Evolutionary conservation across 2,329 filamentous ascomycete genomes (phyloP), one percentile per base, ranked within the genome.

Genomic region (Penicillium psychrosexuale): DNA sequence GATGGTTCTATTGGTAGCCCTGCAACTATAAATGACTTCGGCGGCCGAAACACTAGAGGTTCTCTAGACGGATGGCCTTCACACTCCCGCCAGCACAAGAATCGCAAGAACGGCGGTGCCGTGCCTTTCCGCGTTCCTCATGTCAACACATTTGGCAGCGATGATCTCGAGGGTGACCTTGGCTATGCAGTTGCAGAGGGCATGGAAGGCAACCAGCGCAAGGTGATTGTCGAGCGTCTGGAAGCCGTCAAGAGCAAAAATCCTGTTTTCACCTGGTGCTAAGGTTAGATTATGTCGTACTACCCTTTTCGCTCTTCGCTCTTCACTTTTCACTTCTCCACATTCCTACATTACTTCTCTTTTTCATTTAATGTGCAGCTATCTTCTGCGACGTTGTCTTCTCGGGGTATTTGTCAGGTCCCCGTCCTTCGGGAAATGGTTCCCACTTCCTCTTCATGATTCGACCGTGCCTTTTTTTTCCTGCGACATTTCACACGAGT

Each of bases 221-320:
- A 94, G 75, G 94, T 99, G 45, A 97, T 99, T 78, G 92, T 99
- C 45, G 94, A 99, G 79, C 82, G 94, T 60, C 77, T 99, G 55
- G 94, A 99, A 79, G 89, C 93, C 57, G 94, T 99, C 59, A 97
- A 97, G 81, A 90, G 87, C 69, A 89, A 88, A 71, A 95, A 96
- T 70, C 94, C 94, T 2, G 91, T 99, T 31, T 99, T 99, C 75
- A 96, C 90, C 42, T 99, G 94, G 90, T 99, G 94, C 79, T 97
- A 78, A 78, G 54, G 56, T 45, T 42, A 28, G 39, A 38, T 46
- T 38, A 28, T 31, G 49, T 57, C 43, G 31, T 51, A 37, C 49
- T 51, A 22, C 43, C 43, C 43, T 47, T 40, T 53, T 17, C 19
- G 7, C 30, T 56, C 46, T 46, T 19, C 37, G 27, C 28, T 22